Evolutionary conservation across 441 rosid genomes (phyloP).

Genomic region (Geranium incanum): DNA sequence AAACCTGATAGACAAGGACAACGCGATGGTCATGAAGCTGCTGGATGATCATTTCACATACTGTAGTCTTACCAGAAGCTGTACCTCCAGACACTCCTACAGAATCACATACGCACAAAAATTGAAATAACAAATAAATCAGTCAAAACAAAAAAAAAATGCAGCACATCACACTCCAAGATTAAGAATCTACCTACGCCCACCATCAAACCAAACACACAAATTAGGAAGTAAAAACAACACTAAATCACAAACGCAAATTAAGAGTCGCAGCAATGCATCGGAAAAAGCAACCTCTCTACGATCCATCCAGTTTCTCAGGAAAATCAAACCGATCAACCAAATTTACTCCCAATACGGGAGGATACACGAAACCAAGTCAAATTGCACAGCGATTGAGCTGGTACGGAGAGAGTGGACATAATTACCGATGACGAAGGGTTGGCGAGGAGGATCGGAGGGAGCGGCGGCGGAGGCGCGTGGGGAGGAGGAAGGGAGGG

Average conservation of each 20-base stretch:
- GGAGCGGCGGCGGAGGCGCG: slow-evolving; percentile 24
- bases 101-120: slow-evolving; percentile 2
- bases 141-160: not conserved
- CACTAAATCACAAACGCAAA: not conserved
- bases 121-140: not conserved
- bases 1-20: slow-evolving; percentile 87
- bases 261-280: not conserved
- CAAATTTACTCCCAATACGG: not conserved
- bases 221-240: not conserved
- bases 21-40: slow-evolving; percentile 94
- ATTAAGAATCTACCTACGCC: not conserved
- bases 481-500: slow-evolving; percentile 37
- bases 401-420: not conserved
- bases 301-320: not conserved
- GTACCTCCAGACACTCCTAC: slow-evolving; percentile 97
- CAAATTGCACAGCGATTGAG: no score
- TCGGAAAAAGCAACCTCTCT: not conserved
- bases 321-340: not conserved
- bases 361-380: no score
- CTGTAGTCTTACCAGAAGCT: slow-evolving; percentile 96
- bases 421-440: slow-evolving; percentile 71
- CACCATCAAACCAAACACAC: not conserved
- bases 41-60: slow-evolving; percentile 30
- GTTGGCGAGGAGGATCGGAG: slow-evolving; percentile 47
- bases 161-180: not conserved